These are phyloP conservation scores for Pseudocercospora macadamiae DNA, from an alignment of 2,329 filamentous ascomycete species.

Conservation along the genomic window DNA sequence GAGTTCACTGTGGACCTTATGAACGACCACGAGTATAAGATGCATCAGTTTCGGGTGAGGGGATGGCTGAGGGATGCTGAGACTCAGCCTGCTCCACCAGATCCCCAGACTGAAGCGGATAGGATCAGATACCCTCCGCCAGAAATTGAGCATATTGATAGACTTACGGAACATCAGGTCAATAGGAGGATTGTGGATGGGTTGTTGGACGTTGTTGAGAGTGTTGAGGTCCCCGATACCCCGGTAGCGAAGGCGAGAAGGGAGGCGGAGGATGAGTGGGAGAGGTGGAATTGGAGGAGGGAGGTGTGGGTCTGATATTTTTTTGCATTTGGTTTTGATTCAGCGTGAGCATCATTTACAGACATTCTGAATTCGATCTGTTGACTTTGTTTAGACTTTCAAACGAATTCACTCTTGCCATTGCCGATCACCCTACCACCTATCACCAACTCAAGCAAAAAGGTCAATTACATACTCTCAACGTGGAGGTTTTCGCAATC, in stretches of 20 bases:
- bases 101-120: background rate
- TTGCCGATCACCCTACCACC: too few relatives aligned
- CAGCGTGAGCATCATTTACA: too few relatives aligned
- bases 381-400: too few relatives aligned
- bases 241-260: background rate
- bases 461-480: too few relatives aligned
- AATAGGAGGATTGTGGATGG: background rate
- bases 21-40: background rate
- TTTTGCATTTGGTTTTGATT: too few relatives aligned
- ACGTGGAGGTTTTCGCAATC: too few relatives aligned
- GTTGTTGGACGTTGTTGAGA: background rate
- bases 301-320: background rate
- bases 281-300: background rate
- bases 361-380: too few relatives aligned
- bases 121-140: too few relatives aligned
- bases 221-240: background rate
- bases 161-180: background rate
- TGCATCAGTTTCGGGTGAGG: background rate
- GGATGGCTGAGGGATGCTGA: background rate
- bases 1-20: constrained; percentile 2
- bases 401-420: too few relatives aligned
- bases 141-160: background rate
- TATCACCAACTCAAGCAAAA: too few relatives aligned
- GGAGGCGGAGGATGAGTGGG: background rate
- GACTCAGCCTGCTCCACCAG: background rate